A percentile compares a stretch with the other conserved stretches of the same genome.
phyloP scores from a whole-genome alignment of 1,284 basidiomycete genomes.

The Moesziomyces sp. region DNA sequence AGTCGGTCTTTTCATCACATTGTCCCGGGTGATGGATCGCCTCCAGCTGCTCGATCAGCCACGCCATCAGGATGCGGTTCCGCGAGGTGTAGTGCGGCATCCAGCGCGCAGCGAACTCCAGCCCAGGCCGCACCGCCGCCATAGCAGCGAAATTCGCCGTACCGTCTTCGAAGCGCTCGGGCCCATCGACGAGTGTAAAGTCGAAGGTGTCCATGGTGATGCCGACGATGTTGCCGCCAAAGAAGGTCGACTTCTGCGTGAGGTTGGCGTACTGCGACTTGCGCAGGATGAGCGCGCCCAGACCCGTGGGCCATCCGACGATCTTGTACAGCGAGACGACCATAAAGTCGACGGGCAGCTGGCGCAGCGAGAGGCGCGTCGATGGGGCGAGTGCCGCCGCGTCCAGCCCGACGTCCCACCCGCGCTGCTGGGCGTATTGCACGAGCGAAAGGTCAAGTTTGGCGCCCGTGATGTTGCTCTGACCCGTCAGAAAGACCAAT shows the following conservation, averaged over 20 bases:
- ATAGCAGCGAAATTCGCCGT: slow-evolving; percentile 19
- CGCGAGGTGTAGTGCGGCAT: not conserved
- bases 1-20: too few species aligned
- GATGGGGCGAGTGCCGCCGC: slow-evolving; percentile 32
- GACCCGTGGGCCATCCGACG: slow-evolving; percentile 27
- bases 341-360: slow-evolving; percentile 22
- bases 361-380: slow-evolving; percentile 9
- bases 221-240: slow-evolving; percentile 33
- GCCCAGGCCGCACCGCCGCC: slow-evolving; percentile 8
- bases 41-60: slow-evolving; percentile 16
- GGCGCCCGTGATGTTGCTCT: slow-evolving; percentile 32
- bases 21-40: slow-evolving; percentile 9
- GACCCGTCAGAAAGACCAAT: slow-evolving; percentile 29
- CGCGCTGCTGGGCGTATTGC: not conserved
- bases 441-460: slow-evolving; percentile 19
- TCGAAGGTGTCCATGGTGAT: slow-evolving; percentile 38
- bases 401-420: slow-evolving; percentile 29
- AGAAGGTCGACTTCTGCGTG: slow-evolving; percentile 21
- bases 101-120: slow-evolving; percentile 18
- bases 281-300: slow-evolving; percentile 18
- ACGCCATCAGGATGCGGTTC: slow-evolving; percentile 14
- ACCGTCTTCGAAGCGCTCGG: slow-evolving; percentile 34
- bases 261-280: slow-evolving; percentile 14
- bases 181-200: slow-evolving; percentile 20
- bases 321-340: slow-evolving; percentile 37